These are phyloP conservation scores for Thuidium tamariscinum DNA, from an alignment of 225 moss, liverwort and hornwort species.

Conservation along the genomic window DNA sequence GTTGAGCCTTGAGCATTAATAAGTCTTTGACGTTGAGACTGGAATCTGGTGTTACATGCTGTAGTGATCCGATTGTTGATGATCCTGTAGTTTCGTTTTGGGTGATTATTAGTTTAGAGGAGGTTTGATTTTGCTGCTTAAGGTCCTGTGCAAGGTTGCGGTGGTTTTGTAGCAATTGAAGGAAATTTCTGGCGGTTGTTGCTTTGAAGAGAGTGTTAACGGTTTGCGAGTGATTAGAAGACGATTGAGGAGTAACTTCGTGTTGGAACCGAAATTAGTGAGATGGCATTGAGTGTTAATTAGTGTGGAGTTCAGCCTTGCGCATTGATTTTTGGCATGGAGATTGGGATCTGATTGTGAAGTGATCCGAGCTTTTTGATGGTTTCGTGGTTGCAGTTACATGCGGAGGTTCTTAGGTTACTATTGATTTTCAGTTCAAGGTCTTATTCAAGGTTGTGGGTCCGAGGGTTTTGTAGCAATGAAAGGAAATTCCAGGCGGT, in stretches of 20 bases:
- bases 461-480: not conserved
- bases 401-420: not conserved
- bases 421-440: not conserved
- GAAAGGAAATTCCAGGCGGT: not conserved
- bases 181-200: not conserved
- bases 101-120: not conserved
- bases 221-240: not conserved
- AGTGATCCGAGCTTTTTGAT: not conserved
- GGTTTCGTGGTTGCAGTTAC: not conserved
- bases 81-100: not conserved
- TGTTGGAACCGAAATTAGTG: not conserved
- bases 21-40: not conserved
- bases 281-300: not conserved
- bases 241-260: not conserved
- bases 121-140: not conserved
- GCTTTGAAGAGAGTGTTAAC: not conserved
- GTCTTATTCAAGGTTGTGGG: not conserved
- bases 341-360: not conserved
- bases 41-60: not conserved
- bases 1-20: not conserved
- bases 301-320: not conserved
- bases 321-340: not conserved
- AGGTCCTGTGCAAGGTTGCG: not conserved
- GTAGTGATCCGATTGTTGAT: not conserved
- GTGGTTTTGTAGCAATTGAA: not conserved